These are phyloP conservation scores for Colletotrichum kahawae DNA, from an alignment of 2,329 filamentous ascomycete species.

Conservation along the genomic window DNA sequence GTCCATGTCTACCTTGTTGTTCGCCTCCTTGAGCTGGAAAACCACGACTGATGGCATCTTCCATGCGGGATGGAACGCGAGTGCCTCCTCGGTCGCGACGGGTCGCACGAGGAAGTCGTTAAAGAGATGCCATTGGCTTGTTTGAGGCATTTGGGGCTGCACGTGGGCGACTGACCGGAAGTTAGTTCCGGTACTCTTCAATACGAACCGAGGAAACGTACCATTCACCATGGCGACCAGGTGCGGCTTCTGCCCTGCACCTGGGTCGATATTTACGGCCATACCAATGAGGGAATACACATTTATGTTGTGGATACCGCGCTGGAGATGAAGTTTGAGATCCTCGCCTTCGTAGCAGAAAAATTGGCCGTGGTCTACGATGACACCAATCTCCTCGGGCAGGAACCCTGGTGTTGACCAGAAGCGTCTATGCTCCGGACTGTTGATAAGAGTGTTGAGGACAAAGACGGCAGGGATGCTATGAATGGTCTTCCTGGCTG, in stretches of 20 bases:
- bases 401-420: conserved; percentile 93
- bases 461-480: conserved; percentile 85
- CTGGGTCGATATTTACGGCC: conserved; percentile 87
- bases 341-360: conserved; percentile 96
- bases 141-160: conserved; percentile 59
- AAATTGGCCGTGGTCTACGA: conserved; percentile 89
- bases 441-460: conserved; percentile 81
- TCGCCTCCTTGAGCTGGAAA: conserved; percentile 82
- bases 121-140: conserved; percentile 91
- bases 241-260: conserved; percentile 85
- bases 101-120: conserved; percentile 94
- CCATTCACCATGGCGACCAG: conserved; percentile 91
- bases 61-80: conserved; percentile 90
- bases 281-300: conserved; percentile 93
- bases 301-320: conserved; percentile 79
- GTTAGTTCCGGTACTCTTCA: not conserved
- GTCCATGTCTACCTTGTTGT: conserved; percentile 81
- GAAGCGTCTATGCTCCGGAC: conserved; percentile 74
- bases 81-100: conserved; percentile 80
- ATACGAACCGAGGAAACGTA: conserved; percentile 30
- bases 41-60: conserved; percentile 88
- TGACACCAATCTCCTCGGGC: conserved; percentile 91
- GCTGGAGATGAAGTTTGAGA: conserved; percentile 77
- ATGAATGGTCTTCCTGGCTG: conserved; percentile 83
- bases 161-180: conserved; percentile 65